Evolutionary conservation across 208 protist genomes (phyloP), one percentile per base, ranked within the genome.

Genomic region (Herpetomonas muscarum): DNA sequence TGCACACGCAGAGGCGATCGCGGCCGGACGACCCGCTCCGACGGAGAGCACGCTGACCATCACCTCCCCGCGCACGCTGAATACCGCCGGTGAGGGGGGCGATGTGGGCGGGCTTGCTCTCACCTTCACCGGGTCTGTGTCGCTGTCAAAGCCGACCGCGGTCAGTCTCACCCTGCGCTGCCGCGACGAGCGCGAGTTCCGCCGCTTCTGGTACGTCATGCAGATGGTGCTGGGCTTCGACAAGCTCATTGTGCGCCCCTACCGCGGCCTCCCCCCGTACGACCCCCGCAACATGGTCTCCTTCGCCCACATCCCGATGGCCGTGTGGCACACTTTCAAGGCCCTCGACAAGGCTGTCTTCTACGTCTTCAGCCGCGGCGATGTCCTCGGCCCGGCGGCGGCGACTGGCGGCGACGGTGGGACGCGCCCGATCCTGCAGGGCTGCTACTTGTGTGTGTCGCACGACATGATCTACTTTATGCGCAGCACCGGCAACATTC

Each of bases 221-320:
- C 68, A 78, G 46, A 67, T 37, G 0, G 78, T 85, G 42, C 51
- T 85, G 21, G 70, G 78, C 47, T 85, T 78, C 48, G 78, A 81
- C 54, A 74, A 72, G 47, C 49, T 85, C 15, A 74, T 72, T 13
- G 44, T 62, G 24, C 74, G 65, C 1, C 78, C 74, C 6, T 73
- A 85, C 47, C 65, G 70, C 31, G 78, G 78, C 0, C 56, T 81
- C 31, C 73, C 78, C 4, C 78, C 78, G 29, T 85, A 85, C 59
- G 78, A 85, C 70, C 78, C 78, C 5, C 72, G 78, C 26, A 85
- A 85, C 61, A 73, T 74, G 3, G 37, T 85, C 28, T 53, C 62
- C 65, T 80, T 85, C 22, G 70, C 65, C 1, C 78, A 74, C 55
- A 67, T 85, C n/a, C 78, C 73, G 12, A 75, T 85, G 73, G 22